Base-by-base conservation (phyloP, 2,329 filamentous ascomycete genomes). In the Alternaria infectoria region DNA sequence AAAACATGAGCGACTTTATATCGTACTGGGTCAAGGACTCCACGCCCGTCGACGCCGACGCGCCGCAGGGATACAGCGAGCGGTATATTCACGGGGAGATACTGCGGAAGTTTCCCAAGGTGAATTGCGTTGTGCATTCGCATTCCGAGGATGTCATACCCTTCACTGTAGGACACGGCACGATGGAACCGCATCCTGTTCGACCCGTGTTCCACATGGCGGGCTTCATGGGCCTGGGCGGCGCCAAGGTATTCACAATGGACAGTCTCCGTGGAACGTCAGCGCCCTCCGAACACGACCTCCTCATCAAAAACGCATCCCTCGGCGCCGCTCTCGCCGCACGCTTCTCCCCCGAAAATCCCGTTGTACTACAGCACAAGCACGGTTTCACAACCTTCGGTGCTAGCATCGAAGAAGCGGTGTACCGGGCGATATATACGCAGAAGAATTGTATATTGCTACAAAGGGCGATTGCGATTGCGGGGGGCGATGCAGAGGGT, bases 21-120 rank as follows among this genome's bases (percentile, higher is more conserved):
- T 79, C 83, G 47, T 86, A 86, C 68, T 64, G 76, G 28, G 74
- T 86, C 19, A 61, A 69, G 1, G 81, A 84, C 61, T 81, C 79
- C 11, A 70, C 74, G 13, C 80, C 84, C 0, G 80, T 85, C 2
- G 74, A 83, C 43, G 66, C 79, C 0, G 70, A 73, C 36, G 75
- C 80, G 0, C 74, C 77, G 0, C 77, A 79, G 50, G 73, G 73
- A 30, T 83, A 81, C 67, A 73, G 69, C 8, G 82, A 84, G 66
- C 77, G 82, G 36, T 83, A 74, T 71, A 83, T 83, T 64, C 82
- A 84, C 69, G 70, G 74, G 44, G 76, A 78, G 45, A 74, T 83
- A 11, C 79, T 80, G 51, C 76, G 77, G 47, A 70, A 69, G 28
- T 83, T 80, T 52, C 75, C 75, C 8, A 70, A 73, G 13, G 79